A percentile compares a stretch with the other conserved stretches of the same genome.
Conservation (phyloP, 345 rosid species). For the Arabis alpina region DNA sequence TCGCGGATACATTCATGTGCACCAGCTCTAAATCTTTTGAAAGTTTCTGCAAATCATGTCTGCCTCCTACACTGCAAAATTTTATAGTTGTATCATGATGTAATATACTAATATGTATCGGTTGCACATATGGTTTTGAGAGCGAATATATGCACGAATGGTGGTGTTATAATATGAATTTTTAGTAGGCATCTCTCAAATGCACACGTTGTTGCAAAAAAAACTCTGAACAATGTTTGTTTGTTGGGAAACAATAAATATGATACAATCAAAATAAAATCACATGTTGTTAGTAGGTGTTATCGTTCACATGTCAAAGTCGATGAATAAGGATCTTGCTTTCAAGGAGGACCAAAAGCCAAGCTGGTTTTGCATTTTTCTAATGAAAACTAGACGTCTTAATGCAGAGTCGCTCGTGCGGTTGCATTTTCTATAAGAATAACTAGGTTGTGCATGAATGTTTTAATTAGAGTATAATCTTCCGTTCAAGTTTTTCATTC, state of each 20-base stretch:
- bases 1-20: constrained; percentile 22
- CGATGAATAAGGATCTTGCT: constrained; percentile 16
- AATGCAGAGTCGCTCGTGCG: constrained; percentile 29
- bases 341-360: not conserved
- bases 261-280: not conserved
- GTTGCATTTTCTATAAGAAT: constrained; percentile 18
- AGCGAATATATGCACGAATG: constrained; percentile 38
- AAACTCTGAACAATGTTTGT: not conserved
- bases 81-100: constrained; percentile 28
- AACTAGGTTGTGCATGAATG: too few relatives aligned
- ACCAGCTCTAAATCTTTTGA: constrained; percentile 3
- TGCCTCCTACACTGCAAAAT: constrained; percentile 22
- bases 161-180: not conserved
- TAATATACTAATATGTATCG: constrained; percentile 19
- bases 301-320: constrained; percentile 21
- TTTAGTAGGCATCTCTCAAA: constrained; percentile 1
- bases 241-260: not conserved
- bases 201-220: constrained; percentile 2
- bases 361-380: constrained; percentile 10
- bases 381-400: constrained; percentile 5
- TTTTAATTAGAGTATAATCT: too few relatives aligned
- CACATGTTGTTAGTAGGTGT: constrained; percentile 2
- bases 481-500: too few relatives aligned
- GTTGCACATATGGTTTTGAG: constrained; percentile 10
- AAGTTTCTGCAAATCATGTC: constrained; percentile 23